These are phyloP conservation scores for Aspergillus floridensis DNA, from an alignment of 2,329 filamentous ascomycete genomes.

Conservation along the genomic window DNA sequence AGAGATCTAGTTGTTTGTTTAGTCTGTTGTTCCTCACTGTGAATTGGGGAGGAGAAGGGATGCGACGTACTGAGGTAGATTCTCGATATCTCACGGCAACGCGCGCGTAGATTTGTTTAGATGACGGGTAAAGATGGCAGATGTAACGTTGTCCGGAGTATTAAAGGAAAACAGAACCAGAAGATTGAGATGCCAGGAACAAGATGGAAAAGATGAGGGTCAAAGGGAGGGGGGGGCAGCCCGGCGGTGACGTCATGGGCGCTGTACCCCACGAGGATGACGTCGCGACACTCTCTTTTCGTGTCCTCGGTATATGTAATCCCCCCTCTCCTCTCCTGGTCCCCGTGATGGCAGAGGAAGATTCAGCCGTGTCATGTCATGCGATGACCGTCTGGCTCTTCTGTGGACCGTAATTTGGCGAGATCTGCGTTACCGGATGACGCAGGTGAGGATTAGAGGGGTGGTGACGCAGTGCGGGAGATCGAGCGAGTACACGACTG, in stretches of 20 bases:
- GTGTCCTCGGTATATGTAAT: neutral
- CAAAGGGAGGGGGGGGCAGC: neutral
- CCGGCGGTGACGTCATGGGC: neutral
- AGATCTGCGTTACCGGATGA: neutral
- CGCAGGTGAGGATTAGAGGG: neutral
- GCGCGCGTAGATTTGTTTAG: neutral
- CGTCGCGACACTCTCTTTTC: neutral
- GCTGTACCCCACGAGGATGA: constrained; percentile 3
- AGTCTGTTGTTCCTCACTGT: no score
- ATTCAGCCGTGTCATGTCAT: neutral
- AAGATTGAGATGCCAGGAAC: neutral
- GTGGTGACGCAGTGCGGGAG: neutral
- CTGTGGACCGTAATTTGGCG: neutral
- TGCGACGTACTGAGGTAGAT: no score
- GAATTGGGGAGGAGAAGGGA: no score
- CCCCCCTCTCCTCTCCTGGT: neutral
- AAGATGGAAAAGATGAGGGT: neutral
- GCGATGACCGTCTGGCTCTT: neutral
- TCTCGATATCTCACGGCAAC: neutral
- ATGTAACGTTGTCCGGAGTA: neutral
- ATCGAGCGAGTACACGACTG: neutral
- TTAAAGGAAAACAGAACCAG: neutral
- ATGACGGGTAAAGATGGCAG: neutral
- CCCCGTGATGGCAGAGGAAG: neutral
- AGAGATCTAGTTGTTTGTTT: no score